phyloP scores from a whole-genome alignment of 2,329 filamentous ascomycete species.

The Pyrenophora graminea region DNA sequence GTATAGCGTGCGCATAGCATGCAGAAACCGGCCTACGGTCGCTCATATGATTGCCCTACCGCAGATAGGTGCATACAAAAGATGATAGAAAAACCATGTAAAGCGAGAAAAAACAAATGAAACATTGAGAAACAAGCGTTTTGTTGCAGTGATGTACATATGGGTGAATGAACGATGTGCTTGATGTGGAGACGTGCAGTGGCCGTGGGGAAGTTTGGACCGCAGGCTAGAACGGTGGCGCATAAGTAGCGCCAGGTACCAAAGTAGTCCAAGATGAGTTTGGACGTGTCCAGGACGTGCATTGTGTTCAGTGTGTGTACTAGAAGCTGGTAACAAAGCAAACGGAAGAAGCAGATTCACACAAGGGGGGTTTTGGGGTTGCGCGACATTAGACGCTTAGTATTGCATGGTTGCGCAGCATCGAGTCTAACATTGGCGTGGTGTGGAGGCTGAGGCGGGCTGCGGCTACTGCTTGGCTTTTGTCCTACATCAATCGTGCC shows the following conservation, averaged over 20 bases:
- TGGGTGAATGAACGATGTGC: background rate
- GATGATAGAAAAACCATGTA: conserved; percentile 19
- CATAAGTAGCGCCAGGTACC: background rate
- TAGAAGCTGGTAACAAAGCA: background rate
- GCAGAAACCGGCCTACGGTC: conserved; percentile 5
- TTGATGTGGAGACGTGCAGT: background rate
- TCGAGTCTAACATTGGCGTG: conserved; percentile 10
- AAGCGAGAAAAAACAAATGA: conserved; percentile 19
- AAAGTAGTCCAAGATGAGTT: background rate
- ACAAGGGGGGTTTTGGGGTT: background rate
- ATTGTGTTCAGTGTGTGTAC: background rate
- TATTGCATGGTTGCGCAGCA: background rate
- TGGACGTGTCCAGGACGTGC: background rate
- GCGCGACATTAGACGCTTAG: background rate
- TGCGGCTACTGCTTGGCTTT: conserved; percentile 25
- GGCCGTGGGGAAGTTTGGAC: background rate
- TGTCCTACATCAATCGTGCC: conserved; percentile 27
- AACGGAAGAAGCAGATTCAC: background rate
- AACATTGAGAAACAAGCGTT: background rate
- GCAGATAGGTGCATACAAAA: conserved; percentile 5
- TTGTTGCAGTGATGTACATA: background rate
- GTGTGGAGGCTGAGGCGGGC: conserved; percentile 35
- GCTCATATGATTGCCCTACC: conserved; percentile 7
- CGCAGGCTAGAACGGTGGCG: background rate
- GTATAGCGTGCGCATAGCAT: conserved; percentile 1